These are phyloP conservation scores for Pseudogymnoascus verrucosus DNA, from an alignment of 2,329 filamentous ascomycete species.

Conservation along the genomic window DNA sequence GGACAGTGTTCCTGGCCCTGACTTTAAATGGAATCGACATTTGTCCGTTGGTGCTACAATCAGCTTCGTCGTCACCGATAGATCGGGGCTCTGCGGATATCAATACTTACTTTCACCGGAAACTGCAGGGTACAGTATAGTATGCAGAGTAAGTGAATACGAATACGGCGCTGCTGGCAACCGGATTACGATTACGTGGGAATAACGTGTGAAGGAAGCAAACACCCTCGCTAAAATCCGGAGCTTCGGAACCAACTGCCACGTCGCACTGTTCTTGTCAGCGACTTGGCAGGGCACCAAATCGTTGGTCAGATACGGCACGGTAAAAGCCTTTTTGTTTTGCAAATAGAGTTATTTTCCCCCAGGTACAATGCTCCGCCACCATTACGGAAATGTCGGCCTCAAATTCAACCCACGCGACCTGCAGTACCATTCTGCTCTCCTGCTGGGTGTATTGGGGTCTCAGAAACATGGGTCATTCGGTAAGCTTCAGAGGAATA, in stretches of 20 bases:
- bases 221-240: neutral
- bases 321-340: neutral
- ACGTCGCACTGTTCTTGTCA: neutral
- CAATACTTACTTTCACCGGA: neutral
- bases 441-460: neutral
- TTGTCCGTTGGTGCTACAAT: neutral
- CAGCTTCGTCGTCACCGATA: neutral
- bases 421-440: neutral
- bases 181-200: neutral
- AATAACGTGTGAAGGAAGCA: neutral
- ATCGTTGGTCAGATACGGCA: too few relatives aligned
- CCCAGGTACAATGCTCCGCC: neutral
- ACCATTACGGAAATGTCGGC: neutral
- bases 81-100: neutral
- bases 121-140: neutral
- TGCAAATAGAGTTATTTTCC: neutral
- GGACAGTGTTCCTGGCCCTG: neutral
- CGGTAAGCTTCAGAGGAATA: neutral
- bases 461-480: neutral
- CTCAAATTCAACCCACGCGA: neutral
- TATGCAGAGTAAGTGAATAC: neutral
- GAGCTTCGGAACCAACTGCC: neutral
- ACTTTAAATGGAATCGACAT: neutral
- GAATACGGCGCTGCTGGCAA: neutral
- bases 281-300: neutral